Evolutionary conservation across 2,329 filamentous ascomycete genomes (phyloP).

Genomic region (Venturia aucupariae): DNA sequence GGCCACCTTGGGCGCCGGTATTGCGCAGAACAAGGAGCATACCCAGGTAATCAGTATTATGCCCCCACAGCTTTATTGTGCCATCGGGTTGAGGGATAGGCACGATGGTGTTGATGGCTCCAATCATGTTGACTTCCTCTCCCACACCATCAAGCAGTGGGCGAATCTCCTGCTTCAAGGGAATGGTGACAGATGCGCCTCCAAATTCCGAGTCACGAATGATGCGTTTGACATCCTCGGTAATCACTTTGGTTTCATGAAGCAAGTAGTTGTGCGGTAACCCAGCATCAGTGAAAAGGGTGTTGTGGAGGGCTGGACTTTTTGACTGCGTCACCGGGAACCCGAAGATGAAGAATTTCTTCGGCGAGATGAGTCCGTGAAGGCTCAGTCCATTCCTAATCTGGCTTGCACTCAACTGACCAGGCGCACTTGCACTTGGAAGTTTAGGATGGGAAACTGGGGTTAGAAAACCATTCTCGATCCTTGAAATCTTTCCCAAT

Average conservation of each 20-base stretch:
- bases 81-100: constrained; percentile 34
- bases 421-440: constrained; percentile 89
- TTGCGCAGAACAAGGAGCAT: constrained; percentile 73
- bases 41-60: constrained; percentile 94
- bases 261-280: constrained; percentile 75
- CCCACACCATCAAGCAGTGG: constrained; percentile 70
- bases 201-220: constrained; percentile 71
- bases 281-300: constrained; percentile 65
- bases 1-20: constrained; percentile 48
- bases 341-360: constrained; percentile 80
- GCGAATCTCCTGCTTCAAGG: constrained; percentile 84
- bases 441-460: constrained; percentile 83
- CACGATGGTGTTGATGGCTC: constrained; percentile 90
- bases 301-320: constrained; percentile 84
- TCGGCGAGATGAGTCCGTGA: constrained; percentile 66
- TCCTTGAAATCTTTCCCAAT: constrained; percentile 76
- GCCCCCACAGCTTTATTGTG: constrained; percentile 56
- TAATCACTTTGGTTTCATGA: constrained; percentile 61
- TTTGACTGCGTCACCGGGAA: constrained; percentile 73
- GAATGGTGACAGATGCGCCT: constrained; percentile 91
- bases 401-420: constrained; percentile 82
- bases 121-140: constrained; percentile 69
- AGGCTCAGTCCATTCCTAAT: constrained; percentile 72
- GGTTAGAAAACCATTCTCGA: constrained; percentile 87
- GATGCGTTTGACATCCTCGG: constrained; percentile 50